A percentile compares a stretch with the other conserved stretches of the same genome.
Conservation (phyloP, 2,329 filamentous ascomycete genomes). For the Trichoderma sp. region DNA sequence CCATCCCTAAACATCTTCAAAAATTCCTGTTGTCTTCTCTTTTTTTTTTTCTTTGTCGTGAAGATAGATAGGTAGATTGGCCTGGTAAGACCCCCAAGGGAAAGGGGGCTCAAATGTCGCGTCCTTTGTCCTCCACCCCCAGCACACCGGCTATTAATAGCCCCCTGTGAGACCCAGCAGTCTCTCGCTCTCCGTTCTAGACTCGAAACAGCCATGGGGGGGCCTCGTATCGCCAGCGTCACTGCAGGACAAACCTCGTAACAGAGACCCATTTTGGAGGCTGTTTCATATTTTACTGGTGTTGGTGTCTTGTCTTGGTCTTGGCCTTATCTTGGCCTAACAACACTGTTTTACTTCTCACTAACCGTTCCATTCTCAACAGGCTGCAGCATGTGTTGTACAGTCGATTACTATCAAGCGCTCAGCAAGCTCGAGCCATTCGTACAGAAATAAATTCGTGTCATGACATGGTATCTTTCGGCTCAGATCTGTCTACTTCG, state of each 20-base stretch:
- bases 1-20: background rate
- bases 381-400: background rate
- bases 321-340: background rate
- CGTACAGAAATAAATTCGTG: conserved; percentile 4
- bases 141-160: background rate
- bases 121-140: background rate
- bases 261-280: background rate
- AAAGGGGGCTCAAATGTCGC: background rate
- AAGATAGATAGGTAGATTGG: background rate
- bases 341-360: background rate
- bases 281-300: background rate
- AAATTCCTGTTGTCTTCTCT: background rate
- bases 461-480: conserved; percentile 13
- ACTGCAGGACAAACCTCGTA: background rate
- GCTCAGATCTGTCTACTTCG: conserved; percentile 16
- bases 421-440: background rate
- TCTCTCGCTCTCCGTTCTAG: conserved; percentile 9
- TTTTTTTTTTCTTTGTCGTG: background rate
- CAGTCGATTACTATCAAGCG: background rate
- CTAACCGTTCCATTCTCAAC: background rate
- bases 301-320: background rate
- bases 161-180: conserved; percentile 7
- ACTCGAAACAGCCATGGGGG: conserved; percentile 10
- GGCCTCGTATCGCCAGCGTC: conserved; percentile 3
- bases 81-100: background rate